These are phyloP conservation scores for Fusarium piperis DNA, from an alignment of 2,329 filamentous ascomycete genomes.

Conservation along the genomic window DNA sequence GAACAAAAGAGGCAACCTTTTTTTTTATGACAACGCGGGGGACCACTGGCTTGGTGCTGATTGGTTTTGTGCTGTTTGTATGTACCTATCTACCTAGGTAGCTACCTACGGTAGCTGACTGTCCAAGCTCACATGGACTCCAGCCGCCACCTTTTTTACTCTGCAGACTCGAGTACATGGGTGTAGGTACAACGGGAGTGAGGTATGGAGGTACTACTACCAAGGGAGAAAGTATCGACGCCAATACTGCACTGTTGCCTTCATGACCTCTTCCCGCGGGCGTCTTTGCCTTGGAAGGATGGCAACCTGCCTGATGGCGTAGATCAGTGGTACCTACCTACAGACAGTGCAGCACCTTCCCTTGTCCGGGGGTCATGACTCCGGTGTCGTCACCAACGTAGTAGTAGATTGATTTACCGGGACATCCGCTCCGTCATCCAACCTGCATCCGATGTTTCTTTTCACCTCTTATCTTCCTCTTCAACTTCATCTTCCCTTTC, in stretches of 20 bases:
- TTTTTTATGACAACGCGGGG: constrained; percentile 19
- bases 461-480: constrained; percentile 10
- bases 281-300: constrained; percentile 31
- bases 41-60: constrained; percentile 13
- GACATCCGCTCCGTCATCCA: constrained; percentile 28
- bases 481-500: neutral
- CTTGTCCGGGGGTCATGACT: constrained; percentile 19
- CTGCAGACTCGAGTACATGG: neutral
- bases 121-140: neutral
- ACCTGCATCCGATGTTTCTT: neutral
- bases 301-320: constrained; percentile 10
- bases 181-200: neutral
- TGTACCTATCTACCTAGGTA: too few relatives aligned
- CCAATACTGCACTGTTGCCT: constrained; percentile 24
- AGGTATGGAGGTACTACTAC: neutral
- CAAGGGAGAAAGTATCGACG: neutral
- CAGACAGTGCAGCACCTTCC: constrained; percentile 6
- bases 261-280: neutral
- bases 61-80: constrained; percentile 10
- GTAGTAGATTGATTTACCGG: constrained; percentile 10
- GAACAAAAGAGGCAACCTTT: neutral
- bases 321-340: constrained; percentile 24
- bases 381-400: constrained; percentile 23
- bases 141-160: neutral
- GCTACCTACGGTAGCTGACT: too few relatives aligned